Evolutionary conservation across 352 stramenopile genomes (phyloP), one percentile per base, ranked within the genome.

Genomic region (Thalassiosira ordinaria): DNA sequence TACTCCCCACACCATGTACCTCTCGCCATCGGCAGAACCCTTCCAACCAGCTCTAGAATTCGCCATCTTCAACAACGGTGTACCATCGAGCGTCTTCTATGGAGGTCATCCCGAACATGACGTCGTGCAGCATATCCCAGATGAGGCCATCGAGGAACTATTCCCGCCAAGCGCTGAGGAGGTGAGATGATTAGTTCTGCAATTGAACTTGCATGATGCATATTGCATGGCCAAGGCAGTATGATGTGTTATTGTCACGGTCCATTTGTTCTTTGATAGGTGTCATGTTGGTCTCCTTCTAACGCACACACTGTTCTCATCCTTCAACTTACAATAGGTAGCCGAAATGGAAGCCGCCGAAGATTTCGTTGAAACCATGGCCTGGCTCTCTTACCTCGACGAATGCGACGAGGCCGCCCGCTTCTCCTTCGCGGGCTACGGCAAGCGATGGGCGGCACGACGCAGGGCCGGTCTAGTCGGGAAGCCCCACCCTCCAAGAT

Each of bases 301-400:
- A 47, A 31, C 11, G 24, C 35, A 3, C 24, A 53, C 39, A 39
- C 16, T 57, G 24, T 55, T 57, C 7, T 67, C 18, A 22, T 24
- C 18, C 80, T 82, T 52, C 69, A 49, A 55, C n/a, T n/a, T 80
- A 72, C 27, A 27, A 41, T 73, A 93, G 65, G 81, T 79, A 47
- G 85, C 88, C 7, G 88, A 93, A 70, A 73, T 93, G 6, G 88
- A 93, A 69, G 85, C 75, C 18, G 72, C 67, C 1, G 80, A 91
- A 52, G 63, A 80, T 13, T 91, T 86, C 60, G 83, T 91, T 9
- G 73, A 88, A 31, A 70, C 81, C 29, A 89, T 91, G 88, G 85
- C 81, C 20, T 78, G 57, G 60, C 74, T 93, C 1, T 66, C 63
- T 37, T 81, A 77, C 27, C 66, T 91, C 1, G 88, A 93, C 66